phyloP scores from a whole-genome alignment of 331 rosid genomes.

The Quercus tomentella region DNA sequence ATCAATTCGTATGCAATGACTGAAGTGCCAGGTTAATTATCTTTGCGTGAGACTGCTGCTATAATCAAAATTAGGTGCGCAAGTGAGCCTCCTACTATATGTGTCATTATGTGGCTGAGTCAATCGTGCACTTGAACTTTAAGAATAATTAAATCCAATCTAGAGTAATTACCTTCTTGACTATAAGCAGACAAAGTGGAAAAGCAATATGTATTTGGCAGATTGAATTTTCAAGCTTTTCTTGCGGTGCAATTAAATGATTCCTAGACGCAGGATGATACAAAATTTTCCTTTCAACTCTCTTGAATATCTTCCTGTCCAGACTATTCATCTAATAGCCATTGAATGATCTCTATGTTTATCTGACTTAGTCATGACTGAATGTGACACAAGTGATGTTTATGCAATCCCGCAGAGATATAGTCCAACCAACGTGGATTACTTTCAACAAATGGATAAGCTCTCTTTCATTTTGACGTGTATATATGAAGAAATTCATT shows the following conservation, averaged over 20 bases:
- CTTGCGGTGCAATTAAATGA: background rate
- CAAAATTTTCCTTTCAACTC: background rate
- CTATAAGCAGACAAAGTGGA: background rate
- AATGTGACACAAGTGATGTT: background rate
- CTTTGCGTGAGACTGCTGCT: too few species aligned
- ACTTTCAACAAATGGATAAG: background rate
- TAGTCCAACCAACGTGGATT: background rate
- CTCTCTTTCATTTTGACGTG: background rate
- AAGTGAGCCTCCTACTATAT: background rate
- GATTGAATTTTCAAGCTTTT: background rate
- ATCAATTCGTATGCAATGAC: too few species aligned
- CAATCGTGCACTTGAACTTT: background rate
- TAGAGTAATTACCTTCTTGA: conserved; percentile 6
- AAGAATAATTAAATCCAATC: background rate
- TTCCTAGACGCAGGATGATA: background rate
- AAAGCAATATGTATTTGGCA: background rate
- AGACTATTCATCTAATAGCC: background rate
- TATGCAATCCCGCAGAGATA: background rate
- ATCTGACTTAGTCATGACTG: conserved; percentile 10
- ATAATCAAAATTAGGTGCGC: background rate
- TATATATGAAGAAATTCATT: background rate
- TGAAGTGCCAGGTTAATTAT: too few species aligned
- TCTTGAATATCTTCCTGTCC: background rate
- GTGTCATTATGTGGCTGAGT: background rate
- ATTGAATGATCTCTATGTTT: background rate